These are phyloP conservation scores for Uronychia setigera DNA, from an alignment of 73 alveolate species.

Conservation along the genomic window DNA sequence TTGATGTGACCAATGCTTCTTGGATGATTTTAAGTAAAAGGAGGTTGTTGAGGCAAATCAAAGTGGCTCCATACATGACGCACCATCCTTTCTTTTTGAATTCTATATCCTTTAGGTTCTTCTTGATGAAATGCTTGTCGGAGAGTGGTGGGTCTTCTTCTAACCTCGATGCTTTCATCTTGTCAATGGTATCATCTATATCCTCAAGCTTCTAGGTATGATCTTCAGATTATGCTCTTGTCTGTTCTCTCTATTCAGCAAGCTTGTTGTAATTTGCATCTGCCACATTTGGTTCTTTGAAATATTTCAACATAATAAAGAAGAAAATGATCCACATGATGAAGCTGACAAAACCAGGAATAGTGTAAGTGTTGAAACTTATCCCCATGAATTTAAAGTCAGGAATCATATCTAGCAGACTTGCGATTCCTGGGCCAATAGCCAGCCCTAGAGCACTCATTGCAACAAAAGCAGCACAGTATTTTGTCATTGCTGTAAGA, in stretches of 20 bases:
- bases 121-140: not conserved
- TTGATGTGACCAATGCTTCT: slow-evolving; percentile 9
- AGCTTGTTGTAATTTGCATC: slow-evolving; percentile 1
- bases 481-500: slow-evolving; percentile 3
- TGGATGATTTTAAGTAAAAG: slow-evolving; percentile 3
- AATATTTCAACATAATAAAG: not conserved
- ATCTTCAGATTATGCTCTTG: not conserved
- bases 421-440: slow-evolving; percentile 7
- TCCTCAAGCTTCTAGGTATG: not conserved
- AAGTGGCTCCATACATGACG: not conserved
- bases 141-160: slow-evolving; percentile 2
- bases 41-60: not conserved
- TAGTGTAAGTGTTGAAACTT: slow-evolving; percentile 3
- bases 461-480: slow-evolving; percentile 20
- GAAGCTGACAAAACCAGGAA: slow-evolving; percentile 1
- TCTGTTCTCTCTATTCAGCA: not conserved
- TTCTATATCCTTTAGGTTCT: not conserved
- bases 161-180: not conserved
- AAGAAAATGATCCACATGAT: slow-evolving; percentile 13
- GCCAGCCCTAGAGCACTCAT: slow-evolving; percentile 15
- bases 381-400: not conserved
- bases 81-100: not conserved
- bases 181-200: not conserved
- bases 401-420: not conserved
- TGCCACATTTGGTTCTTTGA: not conserved